Base-by-base conservation (phyloP, 257 asterid genomes). In the Cordia subcordata region DNA sequence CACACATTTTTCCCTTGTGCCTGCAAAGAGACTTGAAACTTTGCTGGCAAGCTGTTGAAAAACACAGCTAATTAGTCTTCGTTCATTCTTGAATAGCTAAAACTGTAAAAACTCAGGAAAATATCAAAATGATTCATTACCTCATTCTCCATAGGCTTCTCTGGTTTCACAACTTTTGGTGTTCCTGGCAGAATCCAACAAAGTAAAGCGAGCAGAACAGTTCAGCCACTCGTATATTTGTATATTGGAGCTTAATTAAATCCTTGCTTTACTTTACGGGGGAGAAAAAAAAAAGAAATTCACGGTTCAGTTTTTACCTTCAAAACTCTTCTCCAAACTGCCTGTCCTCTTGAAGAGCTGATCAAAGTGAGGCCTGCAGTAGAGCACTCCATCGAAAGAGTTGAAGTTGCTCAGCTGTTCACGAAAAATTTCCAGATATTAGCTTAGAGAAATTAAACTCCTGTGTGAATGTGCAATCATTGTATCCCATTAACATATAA, bases 291-390 rank as follows among this genome's bases (percentile, higher is more conserved):
- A 27, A 27, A 6, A 6, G 4, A 21, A 11, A 14, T 32, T 3
- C 22, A 32, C 15, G 5, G 18, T 16, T 42, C 10, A 12, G 12
- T 5, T 18, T 49, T 51, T 70, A 79, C 96, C 93, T 63, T 83
- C 95, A 37, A 85, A 81, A 64, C 94, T 88, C 70, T 85, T 88
- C 8, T 80, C 84, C 4, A 83, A 85, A 80, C 91, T 88, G 72
- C 94, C 96, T 16, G 96, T 88, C 73, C 86, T 80, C 75, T 88
- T 85, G 75, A 80, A 78, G 23, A 85, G 81, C 77, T 83, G 94
- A 70, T 85, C 91, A 49, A 62, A 85, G 63, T 88, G 95, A 40
- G 81, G 87, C 55, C 75, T 77, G 72, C 94, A 87, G 64, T 85
- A 88, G 8, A 85, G 79, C 32, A 85, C 90, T 19, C 96, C 96